A percentile compares a stretch with the other conserved stretches of the same genome.
Evolutionary conservation across 345 rosid genomes (phyloP).

Genomic region (Carallia brachiata): DNA sequence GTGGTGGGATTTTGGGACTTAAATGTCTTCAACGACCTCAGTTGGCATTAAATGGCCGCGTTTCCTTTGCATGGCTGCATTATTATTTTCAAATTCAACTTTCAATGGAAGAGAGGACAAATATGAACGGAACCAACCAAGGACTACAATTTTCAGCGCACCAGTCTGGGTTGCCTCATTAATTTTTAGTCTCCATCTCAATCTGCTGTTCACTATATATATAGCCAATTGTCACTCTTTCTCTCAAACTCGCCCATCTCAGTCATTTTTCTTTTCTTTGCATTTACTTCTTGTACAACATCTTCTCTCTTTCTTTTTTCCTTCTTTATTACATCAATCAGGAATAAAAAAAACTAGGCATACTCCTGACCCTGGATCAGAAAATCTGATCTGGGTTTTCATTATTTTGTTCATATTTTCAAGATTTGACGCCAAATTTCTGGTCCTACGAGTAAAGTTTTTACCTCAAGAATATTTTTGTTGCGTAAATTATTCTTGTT

Average conservation of each 20-base stretch:
- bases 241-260: background rate
- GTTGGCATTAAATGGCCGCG: constrained; percentile 20
- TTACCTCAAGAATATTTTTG: background rate
- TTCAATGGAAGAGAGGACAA: background rate
- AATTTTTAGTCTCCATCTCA: background rate
- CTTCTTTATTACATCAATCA: background rate
- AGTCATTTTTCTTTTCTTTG: constrained; percentile 1
- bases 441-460: background rate
- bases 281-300: constrained; percentile 1
- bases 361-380: no score
- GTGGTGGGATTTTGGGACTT: background rate
- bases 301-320: background rate
- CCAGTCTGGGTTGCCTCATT: background rate
- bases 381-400: constrained; percentile 5
- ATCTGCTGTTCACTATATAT: background rate
- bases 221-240: background rate
- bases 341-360: no score
- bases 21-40: constrained; percentile 1
- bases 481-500: no score
- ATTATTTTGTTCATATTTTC: background rate
- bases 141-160: background rate
- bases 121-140: background rate
- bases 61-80: background rate
- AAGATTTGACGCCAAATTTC: background rate
- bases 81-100: background rate